Evolutionary conservation across 1,284 basidiomycete genomes (phyloP), one percentile per base, ranked within the genome.

Genomic region (Ceratobasidium sp.): DNA sequence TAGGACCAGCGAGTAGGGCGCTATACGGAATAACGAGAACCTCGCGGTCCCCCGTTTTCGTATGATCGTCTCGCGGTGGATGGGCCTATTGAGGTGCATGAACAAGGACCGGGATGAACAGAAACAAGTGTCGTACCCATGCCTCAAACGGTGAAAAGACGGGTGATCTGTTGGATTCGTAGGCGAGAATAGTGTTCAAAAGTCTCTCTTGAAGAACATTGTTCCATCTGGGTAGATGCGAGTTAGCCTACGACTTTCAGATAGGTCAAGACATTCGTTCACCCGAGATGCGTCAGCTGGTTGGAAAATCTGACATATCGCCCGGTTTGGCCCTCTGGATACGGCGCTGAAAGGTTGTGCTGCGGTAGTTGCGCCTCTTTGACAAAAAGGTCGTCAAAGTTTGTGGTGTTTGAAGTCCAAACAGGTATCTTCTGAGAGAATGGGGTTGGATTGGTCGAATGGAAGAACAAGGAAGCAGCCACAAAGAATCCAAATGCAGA

Each of bases 161-260:
- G 50, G 72, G 72, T 43, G 74, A 73, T 50, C 74, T n/a, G 45
- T 75, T 74, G 48, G 74, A 75, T 28, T 72, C 57, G 64, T 75
- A 75, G 1, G 74, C 73, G 8, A 75, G 52, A 32, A 70, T 50
- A 21, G 67, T 70, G 45, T 70, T 70, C 23, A 87, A 75, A 3
- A 87, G 70, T 75, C 85, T 82, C 73, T 87, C 87, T 71, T 89
- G 85, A 80, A 89, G 82, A 2, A 79, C 81, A 72, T 89, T 89
- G 6, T 87, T 87, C 87, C 87, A 89, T 1, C 87, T 87, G 41
- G 82, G 81, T 14, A 32, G 9, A 30, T 23, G n/a, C 12, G 18
- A 14, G 16, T 39, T 12, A 39, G 50, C 36, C 3, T 16, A 36
- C 16, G 16, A 23, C 6, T 16, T n/a, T n/a, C 16, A 45, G 18